Conservation (phyloP, 345 rosid species). For the Rhodomyrtus tomentosa region DNA sequence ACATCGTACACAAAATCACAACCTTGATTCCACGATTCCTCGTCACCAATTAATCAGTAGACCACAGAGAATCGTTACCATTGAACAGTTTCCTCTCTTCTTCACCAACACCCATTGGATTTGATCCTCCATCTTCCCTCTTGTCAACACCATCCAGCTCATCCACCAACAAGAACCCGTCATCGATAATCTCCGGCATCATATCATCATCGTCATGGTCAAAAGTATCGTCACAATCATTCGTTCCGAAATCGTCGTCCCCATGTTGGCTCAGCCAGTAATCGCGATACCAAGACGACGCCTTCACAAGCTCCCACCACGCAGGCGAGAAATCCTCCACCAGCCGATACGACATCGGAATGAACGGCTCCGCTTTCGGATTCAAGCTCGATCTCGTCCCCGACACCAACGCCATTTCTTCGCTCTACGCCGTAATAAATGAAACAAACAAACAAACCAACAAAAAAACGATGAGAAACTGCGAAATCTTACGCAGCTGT, state of each 20-base stretch:
- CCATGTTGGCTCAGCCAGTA: not conserved
- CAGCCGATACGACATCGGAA: not conserved
- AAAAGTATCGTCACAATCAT: not conserved
- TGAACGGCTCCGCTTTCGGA: not conserved
- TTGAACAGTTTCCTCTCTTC: not conserved
- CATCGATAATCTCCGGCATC: not conserved
- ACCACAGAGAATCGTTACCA: not conserved
- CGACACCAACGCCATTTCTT: not conserved
- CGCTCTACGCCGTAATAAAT: not conserved
- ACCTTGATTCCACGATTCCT: not conserved
- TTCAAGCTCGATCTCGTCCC: not conserved
- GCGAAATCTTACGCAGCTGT: not conserved
- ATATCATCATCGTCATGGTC: not conserved
- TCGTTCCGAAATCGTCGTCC: not conserved
- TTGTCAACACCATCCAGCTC: not conserved
- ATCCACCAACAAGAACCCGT: not conserved
- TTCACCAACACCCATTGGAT: not conserved
- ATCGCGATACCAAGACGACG: not conserved
- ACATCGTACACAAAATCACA: not conserved
- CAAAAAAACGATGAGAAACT: not conserved
- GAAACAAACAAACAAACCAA: not conserved
- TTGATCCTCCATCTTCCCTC: not conserved
- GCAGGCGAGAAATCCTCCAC: conserved; percentile 3
- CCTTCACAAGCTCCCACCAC: not conserved
- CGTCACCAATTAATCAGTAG: not conserved